Evolutionary conservation across 176 grass and related monocot genomes (phyloP).

Genomic region (Oryza punctata): DNA sequence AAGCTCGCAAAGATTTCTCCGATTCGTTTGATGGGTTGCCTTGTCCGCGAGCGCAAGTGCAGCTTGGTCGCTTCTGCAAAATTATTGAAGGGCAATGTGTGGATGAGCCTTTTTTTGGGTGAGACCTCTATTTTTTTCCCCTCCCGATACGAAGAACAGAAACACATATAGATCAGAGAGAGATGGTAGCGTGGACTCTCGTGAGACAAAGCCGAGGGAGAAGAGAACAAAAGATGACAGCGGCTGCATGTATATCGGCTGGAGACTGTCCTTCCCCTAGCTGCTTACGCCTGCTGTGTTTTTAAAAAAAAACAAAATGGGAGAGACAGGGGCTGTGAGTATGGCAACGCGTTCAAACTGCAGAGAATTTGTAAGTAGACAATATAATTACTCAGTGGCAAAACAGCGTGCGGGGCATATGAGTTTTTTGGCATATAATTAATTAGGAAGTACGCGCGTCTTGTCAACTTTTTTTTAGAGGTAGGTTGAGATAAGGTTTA

Average conservation of each 20-base stretch:
- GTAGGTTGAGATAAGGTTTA: not conserved
- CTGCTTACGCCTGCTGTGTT: not conserved
- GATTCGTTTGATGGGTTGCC: slow-evolving; percentile 54
- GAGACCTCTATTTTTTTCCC: not conserved
- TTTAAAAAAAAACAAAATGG: not conserved
- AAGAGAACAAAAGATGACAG: slow-evolving; percentile 56
- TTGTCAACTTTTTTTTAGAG: not conserved
- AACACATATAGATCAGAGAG: slow-evolving; percentile 9
- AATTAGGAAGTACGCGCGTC: not conserved
- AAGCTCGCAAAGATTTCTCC: slow-evolving; percentile 67
- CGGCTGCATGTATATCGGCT: slow-evolving; percentile 24
- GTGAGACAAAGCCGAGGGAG: slow-evolving; percentile 39
- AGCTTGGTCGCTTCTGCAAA: slow-evolving; percentile 48
- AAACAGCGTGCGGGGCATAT: not conserved
- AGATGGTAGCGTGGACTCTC: slow-evolving; percentile 26
- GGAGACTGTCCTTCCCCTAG: not conserved
- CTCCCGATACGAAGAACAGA: not conserved
- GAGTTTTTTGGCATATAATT: not conserved
- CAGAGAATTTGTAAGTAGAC: not conserved
- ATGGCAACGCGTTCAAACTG: slow-evolving; percentile 32
- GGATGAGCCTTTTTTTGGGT: slow-evolving; percentile 63
- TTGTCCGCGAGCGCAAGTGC: slow-evolving; percentile 51
- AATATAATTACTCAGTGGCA: not conserved
- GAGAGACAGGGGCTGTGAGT: slow-evolving; percentile 1
- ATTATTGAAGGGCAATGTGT: slow-evolving; percentile 64